phyloP scores from a whole-genome alignment of 2,329 filamentous ascomycete genomes.

The Fusarium stilboides region DNA sequence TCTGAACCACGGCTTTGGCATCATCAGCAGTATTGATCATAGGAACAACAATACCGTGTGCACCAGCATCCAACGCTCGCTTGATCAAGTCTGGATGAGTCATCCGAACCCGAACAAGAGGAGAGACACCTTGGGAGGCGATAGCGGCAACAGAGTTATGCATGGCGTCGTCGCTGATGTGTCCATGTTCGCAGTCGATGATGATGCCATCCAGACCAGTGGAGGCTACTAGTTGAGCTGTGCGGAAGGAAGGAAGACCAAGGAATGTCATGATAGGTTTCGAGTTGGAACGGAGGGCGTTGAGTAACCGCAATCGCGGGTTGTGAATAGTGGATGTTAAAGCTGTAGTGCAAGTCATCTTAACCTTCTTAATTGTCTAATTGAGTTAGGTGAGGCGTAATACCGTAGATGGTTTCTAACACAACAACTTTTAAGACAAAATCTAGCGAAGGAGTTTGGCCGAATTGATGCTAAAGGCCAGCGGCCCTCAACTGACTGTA shows the following conservation, averaged over 20 bases:
- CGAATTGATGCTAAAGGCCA: too few species aligned
- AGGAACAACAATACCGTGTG: constrained; percentile 1
- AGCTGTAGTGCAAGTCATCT: neutral
- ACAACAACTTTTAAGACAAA: too few species aligned
- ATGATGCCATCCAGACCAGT: neutral
- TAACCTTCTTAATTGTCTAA: neutral
- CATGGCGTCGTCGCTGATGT: constrained; percentile 23
- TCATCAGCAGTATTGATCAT: constrained; percentile 5
- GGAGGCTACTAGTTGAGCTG: neutral
- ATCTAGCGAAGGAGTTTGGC: too few species aligned
- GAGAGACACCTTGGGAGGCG: constrained; percentile 16
- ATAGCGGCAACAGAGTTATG: constrained; percentile 24
- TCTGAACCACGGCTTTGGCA: constrained; percentile 1
- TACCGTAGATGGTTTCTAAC: too few species aligned
- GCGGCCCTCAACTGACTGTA: too few species aligned
- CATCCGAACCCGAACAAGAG: neutral
- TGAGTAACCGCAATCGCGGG: neutral
- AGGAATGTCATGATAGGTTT: neutral
- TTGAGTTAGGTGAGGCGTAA: too few species aligned
- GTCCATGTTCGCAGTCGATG: constrained; percentile 45
- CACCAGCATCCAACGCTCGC: neutral
- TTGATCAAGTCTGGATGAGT: neutral
- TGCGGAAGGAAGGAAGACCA: constrained; percentile 2
- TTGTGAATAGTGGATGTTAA: neutral
- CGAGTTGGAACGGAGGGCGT: neutral